Conservation (phyloP, 352 stramenopile species). For the Plasmopara muralis region DNA sequence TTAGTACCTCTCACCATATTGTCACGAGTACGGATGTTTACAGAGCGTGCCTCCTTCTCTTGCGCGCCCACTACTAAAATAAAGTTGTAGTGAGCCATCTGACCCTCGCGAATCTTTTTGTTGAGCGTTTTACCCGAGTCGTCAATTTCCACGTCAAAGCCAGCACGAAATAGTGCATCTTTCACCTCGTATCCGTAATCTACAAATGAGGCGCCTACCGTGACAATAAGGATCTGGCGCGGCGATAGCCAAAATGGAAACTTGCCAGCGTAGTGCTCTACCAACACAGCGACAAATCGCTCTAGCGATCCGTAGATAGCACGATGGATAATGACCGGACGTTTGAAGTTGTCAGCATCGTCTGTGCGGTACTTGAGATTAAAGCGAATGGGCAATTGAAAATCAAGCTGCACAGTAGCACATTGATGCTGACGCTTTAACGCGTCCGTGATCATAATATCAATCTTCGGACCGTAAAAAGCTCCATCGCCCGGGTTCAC, state of each 20-base stretch:
- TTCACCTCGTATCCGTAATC: conserved; percentile 93
- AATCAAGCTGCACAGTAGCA: conserved; percentile 97
- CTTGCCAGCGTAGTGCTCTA: conserved; percentile 97
- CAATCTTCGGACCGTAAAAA: conserved; percentile 99
- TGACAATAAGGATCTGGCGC: conserved; percentile 93
- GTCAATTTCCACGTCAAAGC: conserved; percentile 96
- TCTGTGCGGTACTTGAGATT: conserved; percentile 90
- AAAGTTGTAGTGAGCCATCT: conserved; percentile 98
- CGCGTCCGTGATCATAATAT: conserved; percentile 97
- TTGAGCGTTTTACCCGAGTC: conserved; percentile 94
- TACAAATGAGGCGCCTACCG: conserved; percentile 90
- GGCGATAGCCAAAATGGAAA: conserved; percentile 98
- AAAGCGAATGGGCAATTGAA: conserved; percentile 98
- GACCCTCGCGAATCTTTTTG: conserved; percentile 97
- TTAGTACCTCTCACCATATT: conserved; percentile 93
- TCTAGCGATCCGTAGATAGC: conserved; percentile 98
- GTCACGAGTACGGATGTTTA: conserved; percentile 92
- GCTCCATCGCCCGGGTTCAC: conserved; percentile 97
- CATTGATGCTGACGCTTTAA: conserved; percentile 97
- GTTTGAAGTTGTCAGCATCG: conserved; percentile 78
- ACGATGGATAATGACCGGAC: conserved; percentile 96
- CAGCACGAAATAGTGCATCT: conserved; percentile 87
- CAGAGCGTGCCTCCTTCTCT: conserved; percentile 85
- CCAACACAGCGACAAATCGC: conserved; percentile 96
- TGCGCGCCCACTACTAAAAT: conserved; percentile 95